Evolutionary conservation across 768 basidiomycete species (phyloP), one percentile per base, ranked within the genome.

Genomic region (Boletus rubescentipes): DNA sequence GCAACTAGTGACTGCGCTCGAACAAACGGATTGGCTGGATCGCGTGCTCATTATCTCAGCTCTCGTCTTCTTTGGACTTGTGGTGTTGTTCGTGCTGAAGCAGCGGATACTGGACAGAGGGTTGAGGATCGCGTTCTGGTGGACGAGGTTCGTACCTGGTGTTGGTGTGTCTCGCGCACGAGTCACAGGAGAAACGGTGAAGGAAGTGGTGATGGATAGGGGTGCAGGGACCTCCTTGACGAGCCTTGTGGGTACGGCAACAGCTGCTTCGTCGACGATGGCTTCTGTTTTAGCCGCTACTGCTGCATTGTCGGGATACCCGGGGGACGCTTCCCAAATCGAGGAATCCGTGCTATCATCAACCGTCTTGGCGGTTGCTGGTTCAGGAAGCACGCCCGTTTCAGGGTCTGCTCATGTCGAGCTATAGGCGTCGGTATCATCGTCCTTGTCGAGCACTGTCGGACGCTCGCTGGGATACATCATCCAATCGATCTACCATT

Each of bases 21-120:
- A 97, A 72, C 87, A 87, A 55, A 82, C 93, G 15, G 95, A 98
- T 75, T 87, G 90, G 84, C 75, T 95, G 18, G 97, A 99, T 75
- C 87, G 95, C 7, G 68, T 97, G 29, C 74, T 98, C 57, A 87
- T 99, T 61, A 73, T 93, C 50, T 77, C 84, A 2, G 91, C 83
- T 0, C 83, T 98, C 34, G 67, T 77, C 11, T 91, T 98, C 70
- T 99, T 99, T 75, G 57, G 85, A 54, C 81, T 94, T 16, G 87
- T 91, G 30, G 85, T 93, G 8, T 78, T 87, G 23, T 95, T 91
- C 62, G 88, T 99, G 60, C 64, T 98, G 63, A 93, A 97, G 71
- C 86, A 94, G 53, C 81, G 97, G 15, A 73, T 98, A 43, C 59
- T 98, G 34, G 91, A 96, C 67, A 82, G 85, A 34, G 84, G 89